A percentile compares a stretch with the other conserved stretches of the same genome.
Evolutionary conservation across 805 yeast genomes (phyloP).

Genomic region (Candida sithepensis): DNA sequence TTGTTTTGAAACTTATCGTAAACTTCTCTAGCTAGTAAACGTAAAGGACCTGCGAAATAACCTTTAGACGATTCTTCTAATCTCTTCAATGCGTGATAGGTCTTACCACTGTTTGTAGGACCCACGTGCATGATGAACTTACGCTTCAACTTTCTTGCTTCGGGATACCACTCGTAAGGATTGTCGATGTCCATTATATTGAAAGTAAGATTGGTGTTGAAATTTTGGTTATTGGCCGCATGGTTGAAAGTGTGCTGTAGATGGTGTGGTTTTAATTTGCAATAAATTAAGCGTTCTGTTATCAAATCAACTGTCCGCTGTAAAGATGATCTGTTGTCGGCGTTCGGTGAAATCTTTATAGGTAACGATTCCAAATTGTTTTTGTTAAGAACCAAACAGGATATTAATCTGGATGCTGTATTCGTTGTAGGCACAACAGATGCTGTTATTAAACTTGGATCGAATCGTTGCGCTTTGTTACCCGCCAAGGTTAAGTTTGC

Average conservation of each 20-base stretch:
- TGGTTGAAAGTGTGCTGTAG: slow-evolving; percentile 27
- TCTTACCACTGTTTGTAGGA: slow-evolving; percentile 96
- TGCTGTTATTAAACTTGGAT: slow-evolving; percentile 3
- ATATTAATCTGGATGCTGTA: slow-evolving; percentile 8
- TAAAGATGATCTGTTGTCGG: slow-evolving; percentile 5
- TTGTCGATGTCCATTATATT: slow-evolving; percentile 44
- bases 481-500: slow-evolving; percentile 1
- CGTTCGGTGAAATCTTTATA: slow-evolving; percentile 3
- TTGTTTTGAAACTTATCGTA: slow-evolving; percentile 73
- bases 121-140: slow-evolving; percentile 92
- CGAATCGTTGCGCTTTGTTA: slow-evolving; percentile 6
- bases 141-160: slow-evolving; percentile 74
- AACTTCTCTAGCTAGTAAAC: slow-evolving; percentile 87
- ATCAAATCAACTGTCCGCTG: slow-evolving; percentile 19
- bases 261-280: slow-evolving; percentile 28
- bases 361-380: slow-evolving; percentile 10
- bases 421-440: slow-evolving; percentile 12
- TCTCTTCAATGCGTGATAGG: slow-evolving; percentile 73
- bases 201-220: slow-evolving; percentile 31
- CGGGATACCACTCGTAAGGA: slow-evolving; percentile 82
- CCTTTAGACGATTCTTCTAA: slow-evolving; percentile 68
- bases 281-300: slow-evolving; percentile 27
- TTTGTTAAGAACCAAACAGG: slow-evolving; percentile 10
- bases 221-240: slow-evolving; percentile 30
- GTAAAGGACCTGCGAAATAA: slow-evolving; percentile 89